phyloP scores from a whole-genome alignment of 768 basidiomycete genomes.

The Favolaschia claudopus region DNA sequence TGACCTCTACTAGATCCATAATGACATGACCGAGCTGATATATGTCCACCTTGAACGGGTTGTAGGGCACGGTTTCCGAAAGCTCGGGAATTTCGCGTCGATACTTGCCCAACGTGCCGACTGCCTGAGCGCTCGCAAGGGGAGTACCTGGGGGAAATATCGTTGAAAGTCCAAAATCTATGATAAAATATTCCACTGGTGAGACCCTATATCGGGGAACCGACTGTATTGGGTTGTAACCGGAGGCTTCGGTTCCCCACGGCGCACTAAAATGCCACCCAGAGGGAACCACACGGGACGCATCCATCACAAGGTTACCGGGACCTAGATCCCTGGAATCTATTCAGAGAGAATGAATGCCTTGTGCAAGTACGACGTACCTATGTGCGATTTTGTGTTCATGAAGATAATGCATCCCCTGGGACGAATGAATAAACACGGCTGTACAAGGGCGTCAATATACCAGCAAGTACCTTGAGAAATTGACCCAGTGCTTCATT shows the following conservation, averaged over 20 bases:
- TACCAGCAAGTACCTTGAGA: no score
- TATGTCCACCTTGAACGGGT: slow-evolving; percentile 23
- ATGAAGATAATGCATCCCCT: no score
- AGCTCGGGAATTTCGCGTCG: slow-evolving; percentile 20
- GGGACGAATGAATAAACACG: no score
- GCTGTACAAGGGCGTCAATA: no score
- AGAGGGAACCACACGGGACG: neutral
- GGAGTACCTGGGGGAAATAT: neutral
- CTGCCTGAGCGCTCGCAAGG: neutral
- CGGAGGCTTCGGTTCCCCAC: neutral
- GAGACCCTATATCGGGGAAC: neutral
- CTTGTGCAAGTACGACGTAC: no score
- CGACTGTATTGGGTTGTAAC: neutral
- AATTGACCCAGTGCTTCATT: no score
- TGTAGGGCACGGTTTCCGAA: slow-evolving; percentile 14
- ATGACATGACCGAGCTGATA: slow-evolving; percentile 15
- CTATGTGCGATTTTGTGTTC: no score
- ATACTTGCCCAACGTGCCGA: slow-evolving; percentile 3
- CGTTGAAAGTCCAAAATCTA: neutral
- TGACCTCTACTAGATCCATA: no score
- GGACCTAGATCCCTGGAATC: slow-evolving; percentile 3
- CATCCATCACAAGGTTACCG: slow-evolving; percentile 6
- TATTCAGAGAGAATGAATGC: no score
- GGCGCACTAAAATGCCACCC: neutral
- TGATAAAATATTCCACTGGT: neutral